Percentiles rank a stretch among this genome's conserved stretches.
phyloP scores from a whole-genome alignment of 345 rosid genomes.

The Hevea brasiliensis region DNA sequence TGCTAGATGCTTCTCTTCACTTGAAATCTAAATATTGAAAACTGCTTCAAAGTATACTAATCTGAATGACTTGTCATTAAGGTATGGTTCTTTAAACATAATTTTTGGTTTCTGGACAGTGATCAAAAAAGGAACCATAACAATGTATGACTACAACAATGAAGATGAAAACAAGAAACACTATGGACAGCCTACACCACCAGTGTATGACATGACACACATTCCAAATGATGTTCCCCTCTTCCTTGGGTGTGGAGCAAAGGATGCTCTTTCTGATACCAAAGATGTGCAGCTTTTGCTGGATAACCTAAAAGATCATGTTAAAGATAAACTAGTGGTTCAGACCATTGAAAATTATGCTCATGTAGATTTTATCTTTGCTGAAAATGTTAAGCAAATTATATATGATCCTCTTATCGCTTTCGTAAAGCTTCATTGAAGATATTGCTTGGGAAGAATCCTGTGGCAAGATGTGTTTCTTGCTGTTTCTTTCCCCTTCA shows the following conservation, averaged over 20 bases:
- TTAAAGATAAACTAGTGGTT: conserved; percentile 18
- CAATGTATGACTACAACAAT: conserved; percentile 14
- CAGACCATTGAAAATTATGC: conserved; percentile 21
- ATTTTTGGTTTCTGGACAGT: conserved; percentile 10
- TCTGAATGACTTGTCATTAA: too few relatives aligned
- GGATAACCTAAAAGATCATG: conserved; percentile 18
- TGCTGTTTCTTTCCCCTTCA: background rate
- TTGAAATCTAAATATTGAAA: background rate
- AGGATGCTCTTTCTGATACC: conserved; percentile 22
- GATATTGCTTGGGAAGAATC: background rate
- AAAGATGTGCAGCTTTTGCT: conserved; percentile 21
- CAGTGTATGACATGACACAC: conserved; percentile 12
- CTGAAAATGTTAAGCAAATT: conserved; percentile 13
- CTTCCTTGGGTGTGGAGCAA: conserved; percentile 23
- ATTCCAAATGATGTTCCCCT: conserved; percentile 22
- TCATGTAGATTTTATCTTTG: conserved; percentile 24
- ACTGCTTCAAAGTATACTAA: background rate
- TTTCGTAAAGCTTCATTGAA: conserved; percentile 15
- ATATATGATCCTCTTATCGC: conserved; percentile 18
- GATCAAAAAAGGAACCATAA: background rate
- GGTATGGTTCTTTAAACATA: background rate
- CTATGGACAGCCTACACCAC: conserved; percentile 18
- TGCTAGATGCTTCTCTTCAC: background rate
- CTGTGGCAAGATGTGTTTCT: background rate
- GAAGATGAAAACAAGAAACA: conserved; percentile 4